phyloP scores from a whole-genome alignment of 2,329 filamentous ascomycete species.

The Capronia americana region DNA sequence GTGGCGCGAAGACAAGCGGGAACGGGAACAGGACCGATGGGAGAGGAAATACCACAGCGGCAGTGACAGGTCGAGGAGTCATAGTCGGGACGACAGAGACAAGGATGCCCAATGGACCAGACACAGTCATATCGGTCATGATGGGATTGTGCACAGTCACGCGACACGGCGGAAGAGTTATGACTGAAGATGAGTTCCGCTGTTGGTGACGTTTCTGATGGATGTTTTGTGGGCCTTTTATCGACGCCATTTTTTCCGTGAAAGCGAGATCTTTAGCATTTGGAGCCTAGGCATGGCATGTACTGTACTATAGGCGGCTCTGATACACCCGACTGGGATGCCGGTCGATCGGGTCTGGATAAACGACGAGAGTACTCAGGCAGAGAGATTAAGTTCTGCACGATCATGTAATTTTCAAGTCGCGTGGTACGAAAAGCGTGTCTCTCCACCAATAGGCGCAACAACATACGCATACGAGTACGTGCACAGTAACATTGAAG shows the following conservation, averaged over 20 bases:
- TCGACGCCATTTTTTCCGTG: constrained; percentile 4
- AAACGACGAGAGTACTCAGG: not conserved
- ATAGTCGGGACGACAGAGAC: constrained; percentile 29
- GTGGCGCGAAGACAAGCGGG: constrained; percentile 36
- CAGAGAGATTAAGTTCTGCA: not conserved
- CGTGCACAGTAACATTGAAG: not conserved
- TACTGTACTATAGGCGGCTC: not conserved
- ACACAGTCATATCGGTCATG: constrained; percentile 26
- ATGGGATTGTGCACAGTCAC: constrained; percentile 16
- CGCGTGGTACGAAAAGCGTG: not conserved
- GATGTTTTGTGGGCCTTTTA: not conserved
- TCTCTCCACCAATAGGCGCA: not conserved
- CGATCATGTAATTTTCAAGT: not conserved
- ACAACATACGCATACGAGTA: not conserved
- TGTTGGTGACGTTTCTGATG: not conserved
- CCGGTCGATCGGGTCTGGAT: not conserved
- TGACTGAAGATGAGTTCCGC: constrained; percentile 12
- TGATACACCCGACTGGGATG: not conserved
- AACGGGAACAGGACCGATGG: constrained; percentile 38
- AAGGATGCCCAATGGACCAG: constrained; percentile 14
- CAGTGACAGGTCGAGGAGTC: constrained; percentile 30
- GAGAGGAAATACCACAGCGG: constrained; percentile 32
- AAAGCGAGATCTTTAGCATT: constrained; percentile 2
- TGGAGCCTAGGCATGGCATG: not conserved
- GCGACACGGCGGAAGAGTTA: constrained; percentile 20